phyloP scores from a whole-genome alignment of 129 eudicot genomes.

The Apium graveolens region DNA sequence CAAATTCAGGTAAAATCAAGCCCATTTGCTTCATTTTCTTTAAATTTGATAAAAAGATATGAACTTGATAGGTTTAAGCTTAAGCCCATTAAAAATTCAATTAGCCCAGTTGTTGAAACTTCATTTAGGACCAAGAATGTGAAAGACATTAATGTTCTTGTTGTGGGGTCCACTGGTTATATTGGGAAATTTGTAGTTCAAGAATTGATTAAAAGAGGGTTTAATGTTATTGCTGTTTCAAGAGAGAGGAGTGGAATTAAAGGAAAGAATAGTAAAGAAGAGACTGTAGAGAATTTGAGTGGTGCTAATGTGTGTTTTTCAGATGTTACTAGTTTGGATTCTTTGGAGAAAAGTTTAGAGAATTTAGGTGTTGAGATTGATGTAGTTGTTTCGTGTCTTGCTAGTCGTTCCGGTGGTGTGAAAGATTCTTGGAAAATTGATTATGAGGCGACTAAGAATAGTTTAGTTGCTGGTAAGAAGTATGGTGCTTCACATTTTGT shows the following conservation, averaged over 20 bases:
- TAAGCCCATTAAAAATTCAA: slow-evolving; percentile 27
- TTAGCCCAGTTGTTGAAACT: slow-evolving; percentile 33
- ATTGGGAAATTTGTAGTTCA: slow-evolving; percentile 80
- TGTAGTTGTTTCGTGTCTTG: slow-evolving; percentile 87
- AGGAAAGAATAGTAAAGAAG: slow-evolving; percentile 63
- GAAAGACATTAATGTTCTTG: slow-evolving; percentile 70
- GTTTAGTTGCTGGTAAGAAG: slow-evolving; percentile 65
- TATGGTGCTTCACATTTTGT: slow-evolving; percentile 84
- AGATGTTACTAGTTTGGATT: slow-evolving; percentile 67
- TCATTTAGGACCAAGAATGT: slow-evolving; percentile 63
- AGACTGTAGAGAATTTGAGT: slow-evolving; percentile 45
- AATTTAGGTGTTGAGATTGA: slow-evolving; percentile 59
- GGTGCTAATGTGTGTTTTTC: slow-evolving; percentile 90
- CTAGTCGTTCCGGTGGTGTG: slow-evolving; percentile 87
- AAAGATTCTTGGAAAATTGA: slow-evolving; percentile 88
- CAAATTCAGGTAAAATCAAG: slow-evolving; percentile 49
- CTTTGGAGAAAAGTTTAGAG: slow-evolving; percentile 46
- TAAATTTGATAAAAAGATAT: slow-evolving; percentile 21
- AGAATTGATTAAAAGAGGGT: slow-evolving; percentile 81
- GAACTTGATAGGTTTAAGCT: slow-evolving; percentile 26
- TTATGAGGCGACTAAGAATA: slow-evolving; percentile 85
- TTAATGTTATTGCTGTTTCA: slow-evolving; percentile 80
- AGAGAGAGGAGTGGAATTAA: slow-evolving; percentile 81
- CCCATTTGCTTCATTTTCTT: slow-evolving; percentile 30
- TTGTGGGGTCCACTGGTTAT: slow-evolving; percentile 95